Conservation (phyloP, 164 flowering plant genomes). For the Platanus orientalis region DNA sequence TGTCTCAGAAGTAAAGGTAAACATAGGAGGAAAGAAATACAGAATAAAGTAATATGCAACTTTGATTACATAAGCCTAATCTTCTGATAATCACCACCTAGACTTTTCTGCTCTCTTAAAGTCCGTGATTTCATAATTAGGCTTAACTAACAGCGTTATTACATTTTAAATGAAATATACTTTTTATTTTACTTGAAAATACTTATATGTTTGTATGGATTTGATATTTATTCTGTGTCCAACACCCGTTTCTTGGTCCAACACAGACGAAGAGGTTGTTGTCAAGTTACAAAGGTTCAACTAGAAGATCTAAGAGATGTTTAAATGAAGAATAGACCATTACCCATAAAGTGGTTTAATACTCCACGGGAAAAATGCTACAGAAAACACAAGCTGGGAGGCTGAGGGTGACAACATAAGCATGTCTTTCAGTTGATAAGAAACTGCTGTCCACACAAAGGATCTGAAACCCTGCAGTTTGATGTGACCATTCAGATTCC, state of each 20-base stretch:
- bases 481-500: neutral
- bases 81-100: no score
- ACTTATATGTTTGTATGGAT: neutral
- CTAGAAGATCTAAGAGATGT: neutral
- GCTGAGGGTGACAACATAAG: slow-evolving; percentile 89
- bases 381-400: slow-evolving; percentile 71
- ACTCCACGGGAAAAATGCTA: slow-evolving; percentile 87
- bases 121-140: no score
- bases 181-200: neutral
- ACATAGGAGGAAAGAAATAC: no score
- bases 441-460: slow-evolving; percentile 94
- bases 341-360: slow-evolving; percentile 93
- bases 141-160: no score
- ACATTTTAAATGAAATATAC: neutral
- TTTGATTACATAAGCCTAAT: no score
- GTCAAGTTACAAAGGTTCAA: neutral
- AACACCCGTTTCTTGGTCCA: neutral
- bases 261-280: neutral
- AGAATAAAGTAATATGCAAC: no score
- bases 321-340: slow-evolving; percentile 1
- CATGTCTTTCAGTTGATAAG: slow-evolving; percentile 80
- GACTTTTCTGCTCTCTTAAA: no score
- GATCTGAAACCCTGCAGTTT: slow-evolving; percentile 82
- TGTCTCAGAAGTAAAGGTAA: no score
- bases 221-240: neutral